Evolutionary conservation across 1,139 yeast species (phyloP).

Genomic region (Entelexis paramagnoliae): DNA sequence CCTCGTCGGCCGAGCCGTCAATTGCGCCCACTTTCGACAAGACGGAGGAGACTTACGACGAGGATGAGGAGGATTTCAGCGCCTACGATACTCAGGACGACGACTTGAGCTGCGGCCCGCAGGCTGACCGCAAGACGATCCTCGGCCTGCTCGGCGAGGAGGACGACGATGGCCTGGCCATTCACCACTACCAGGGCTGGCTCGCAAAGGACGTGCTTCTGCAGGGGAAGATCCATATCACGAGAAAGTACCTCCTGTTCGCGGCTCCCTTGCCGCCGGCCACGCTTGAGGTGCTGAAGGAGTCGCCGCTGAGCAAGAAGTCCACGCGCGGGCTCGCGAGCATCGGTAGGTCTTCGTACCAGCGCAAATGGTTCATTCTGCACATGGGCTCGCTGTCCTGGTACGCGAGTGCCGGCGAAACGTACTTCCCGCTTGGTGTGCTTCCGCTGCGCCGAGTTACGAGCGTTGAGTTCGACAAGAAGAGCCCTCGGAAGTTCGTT

Average conservation of each 20-base stretch:
- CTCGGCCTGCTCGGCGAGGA: slow-evolving; percentile 8
- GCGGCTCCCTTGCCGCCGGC: slow-evolving; percentile 69
- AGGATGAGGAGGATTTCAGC: background rate
- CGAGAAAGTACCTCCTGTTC: slow-evolving; percentile 54
- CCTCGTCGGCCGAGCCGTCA: background rate
- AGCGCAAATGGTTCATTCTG: slow-evolving; percentile 68
- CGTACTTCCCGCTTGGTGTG: slow-evolving; percentile 70
- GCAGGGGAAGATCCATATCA: slow-evolving; percentile 76
- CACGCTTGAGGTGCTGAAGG: slow-evolving; percentile 36
- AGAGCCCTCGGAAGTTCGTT: slow-evolving; percentile 23
- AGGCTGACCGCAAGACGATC: slow-evolving; percentile 6
- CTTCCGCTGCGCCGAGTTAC: slow-evolving; percentile 49
- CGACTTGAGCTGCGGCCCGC: background rate
- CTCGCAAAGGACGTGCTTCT: slow-evolving; percentile 66
- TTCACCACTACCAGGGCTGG: slow-evolving; percentile 39
- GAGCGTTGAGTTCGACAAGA: slow-evolving; percentile 17
- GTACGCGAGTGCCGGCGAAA: slow-evolving; percentile 60
- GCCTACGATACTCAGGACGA: background rate
- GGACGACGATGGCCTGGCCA: slow-evolving; percentile 3
- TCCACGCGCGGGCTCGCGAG: background rate
- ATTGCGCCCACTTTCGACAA: background rate
- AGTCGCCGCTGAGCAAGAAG: slow-evolving; percentile 37
- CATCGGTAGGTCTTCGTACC: slow-evolving; percentile 16
- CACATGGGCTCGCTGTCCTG: slow-evolving; percentile 59
- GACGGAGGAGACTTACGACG: background rate